Conservation (phyloP, 768 basidiomycete species). For the Boletus rubropictus region DNA sequence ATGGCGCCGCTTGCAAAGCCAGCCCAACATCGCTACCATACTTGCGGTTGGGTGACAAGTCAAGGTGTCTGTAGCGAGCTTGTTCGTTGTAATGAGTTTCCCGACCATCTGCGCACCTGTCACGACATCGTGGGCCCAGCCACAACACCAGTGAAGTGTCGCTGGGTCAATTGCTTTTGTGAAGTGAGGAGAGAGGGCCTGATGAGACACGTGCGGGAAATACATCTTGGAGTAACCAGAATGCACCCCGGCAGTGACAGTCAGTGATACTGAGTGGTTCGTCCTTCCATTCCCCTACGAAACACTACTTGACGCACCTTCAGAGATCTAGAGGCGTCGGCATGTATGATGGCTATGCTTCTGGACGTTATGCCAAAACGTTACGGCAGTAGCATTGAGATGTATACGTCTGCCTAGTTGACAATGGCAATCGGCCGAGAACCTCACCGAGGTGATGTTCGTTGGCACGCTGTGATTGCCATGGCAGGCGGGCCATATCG, state of each 20-base stretch:
- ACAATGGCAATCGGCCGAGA: no score
- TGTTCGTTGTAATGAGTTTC: constrained; percentile 6
- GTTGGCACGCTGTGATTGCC: no score
- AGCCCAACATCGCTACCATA: constrained; percentile 6
- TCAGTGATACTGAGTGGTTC: not conserved
- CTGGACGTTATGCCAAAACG: no score
- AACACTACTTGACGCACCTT: not conserved
- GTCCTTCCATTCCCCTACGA: not conserved
- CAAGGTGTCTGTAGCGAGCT: not conserved
- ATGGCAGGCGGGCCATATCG: no score
- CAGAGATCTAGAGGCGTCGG: not conserved
- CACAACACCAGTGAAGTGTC: constrained; percentile 1
- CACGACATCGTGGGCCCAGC: constrained; percentile 23
- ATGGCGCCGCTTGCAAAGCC: not conserved
- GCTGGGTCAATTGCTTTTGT: constrained; percentile 15
- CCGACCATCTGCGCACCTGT: constrained; percentile 18
- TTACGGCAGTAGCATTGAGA: no score
- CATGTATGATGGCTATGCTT: no score
- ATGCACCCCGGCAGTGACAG: no score
- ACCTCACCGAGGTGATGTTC: no score
- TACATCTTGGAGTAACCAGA: constrained; percentile 14
- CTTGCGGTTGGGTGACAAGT: constrained; percentile 14
- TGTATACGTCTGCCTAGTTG: no score
- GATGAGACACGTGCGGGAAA: constrained; percentile 24
- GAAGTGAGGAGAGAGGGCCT: constrained; percentile 27